These are phyloP conservation scores for Grosmannia huntii DNA, from an alignment of 2,329 filamentous ascomycete genomes.

Conservation along the genomic window DNA sequence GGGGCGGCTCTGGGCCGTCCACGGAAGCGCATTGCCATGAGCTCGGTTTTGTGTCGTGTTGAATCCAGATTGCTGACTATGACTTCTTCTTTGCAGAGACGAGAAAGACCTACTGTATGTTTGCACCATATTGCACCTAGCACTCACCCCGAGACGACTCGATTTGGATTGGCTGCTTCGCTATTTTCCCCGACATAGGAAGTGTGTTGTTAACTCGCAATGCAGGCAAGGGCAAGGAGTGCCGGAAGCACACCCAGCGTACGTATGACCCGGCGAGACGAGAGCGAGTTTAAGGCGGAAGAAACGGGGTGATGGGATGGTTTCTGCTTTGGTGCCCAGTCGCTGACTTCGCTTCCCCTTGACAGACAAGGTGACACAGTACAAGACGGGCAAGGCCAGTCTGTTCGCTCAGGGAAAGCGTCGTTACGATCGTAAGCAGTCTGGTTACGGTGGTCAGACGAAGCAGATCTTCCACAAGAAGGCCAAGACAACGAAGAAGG, in stretches of 20 bases:
- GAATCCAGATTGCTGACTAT: constrained; percentile 6
- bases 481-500: constrained; percentile 99
- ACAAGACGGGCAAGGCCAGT: constrained; percentile 39
- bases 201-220: constrained; percentile 6
- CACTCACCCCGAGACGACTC: not conserved
- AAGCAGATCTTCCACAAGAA: constrained; percentile 99
- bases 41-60: not conserved
- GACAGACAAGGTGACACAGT: constrained; percentile 64
- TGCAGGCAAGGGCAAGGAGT: constrained; percentile 68
- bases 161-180: not conserved
- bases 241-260: constrained; percentile 58
- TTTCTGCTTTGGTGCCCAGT: not conserved
- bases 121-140: not conserved
- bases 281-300: not conserved
- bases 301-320: not conserved
- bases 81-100: constrained; percentile 8
- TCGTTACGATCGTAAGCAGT: constrained; percentile 85
- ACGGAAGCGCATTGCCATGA: not conserved
- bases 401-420: constrained; percentile 76
- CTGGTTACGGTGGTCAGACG: constrained; percentile 99
- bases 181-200: not conserved
- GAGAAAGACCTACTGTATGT: constrained; percentile 15
- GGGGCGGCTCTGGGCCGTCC: not conserved
- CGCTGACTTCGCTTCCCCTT: constrained; percentile 16
- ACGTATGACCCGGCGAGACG: constrained; percentile 4